Percentiles rank a stretch among this genome's conserved stretches.
Evolutionary conservation across 1,139 yeast genomes (phyloP).

Genomic region (Nematodospora anomalae): DNA sequence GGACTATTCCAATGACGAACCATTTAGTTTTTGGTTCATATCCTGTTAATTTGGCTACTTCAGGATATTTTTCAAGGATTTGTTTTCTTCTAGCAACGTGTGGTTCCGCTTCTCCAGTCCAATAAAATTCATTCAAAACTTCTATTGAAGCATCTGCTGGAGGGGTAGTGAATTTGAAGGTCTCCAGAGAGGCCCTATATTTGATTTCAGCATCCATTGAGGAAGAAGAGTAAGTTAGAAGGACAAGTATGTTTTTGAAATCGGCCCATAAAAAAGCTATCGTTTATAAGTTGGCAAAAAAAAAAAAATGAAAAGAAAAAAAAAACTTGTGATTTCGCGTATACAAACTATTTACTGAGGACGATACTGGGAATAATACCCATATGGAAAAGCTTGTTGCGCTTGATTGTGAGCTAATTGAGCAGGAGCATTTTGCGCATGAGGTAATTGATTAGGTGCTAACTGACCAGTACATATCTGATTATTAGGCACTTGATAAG

Average conservation of each 20-base stretch:
- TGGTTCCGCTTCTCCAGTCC: slow-evolving; percentile 84
- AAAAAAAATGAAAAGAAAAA: not conserved
- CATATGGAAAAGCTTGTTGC: not conserved
- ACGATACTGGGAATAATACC: not conserved
- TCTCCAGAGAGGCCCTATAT: slow-evolving; percentile 34
- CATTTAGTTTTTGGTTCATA: slow-evolving; percentile 85
- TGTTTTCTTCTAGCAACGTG: slow-evolving; percentile 72
- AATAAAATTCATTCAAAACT: slow-evolving; percentile 62
- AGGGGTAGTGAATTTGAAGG: slow-evolving; percentile 41
- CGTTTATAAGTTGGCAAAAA: not conserved
- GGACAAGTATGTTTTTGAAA: not conserved
- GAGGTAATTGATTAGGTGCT: not conserved
- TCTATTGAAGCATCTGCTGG: slow-evolving; percentile 46
- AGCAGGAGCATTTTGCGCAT: too few relatives aligned
- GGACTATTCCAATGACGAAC: slow-evolving; percentile 63
- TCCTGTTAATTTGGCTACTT: slow-evolving; percentile 78
- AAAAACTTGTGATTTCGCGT: not conserved
- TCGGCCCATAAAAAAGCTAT: not conserved
- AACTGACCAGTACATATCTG: not conserved
- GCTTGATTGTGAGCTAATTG: too few relatives aligned
- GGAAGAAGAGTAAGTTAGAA: not conserved
- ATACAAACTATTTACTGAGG: not conserved
- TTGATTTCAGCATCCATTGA: slow-evolving; percentile 25
- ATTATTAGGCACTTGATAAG: not conserved
- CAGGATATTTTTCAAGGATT: slow-evolving; percentile 74